Conservation (phyloP, 1,139 yeast genomes). For the Pichia sp. region DNA sequence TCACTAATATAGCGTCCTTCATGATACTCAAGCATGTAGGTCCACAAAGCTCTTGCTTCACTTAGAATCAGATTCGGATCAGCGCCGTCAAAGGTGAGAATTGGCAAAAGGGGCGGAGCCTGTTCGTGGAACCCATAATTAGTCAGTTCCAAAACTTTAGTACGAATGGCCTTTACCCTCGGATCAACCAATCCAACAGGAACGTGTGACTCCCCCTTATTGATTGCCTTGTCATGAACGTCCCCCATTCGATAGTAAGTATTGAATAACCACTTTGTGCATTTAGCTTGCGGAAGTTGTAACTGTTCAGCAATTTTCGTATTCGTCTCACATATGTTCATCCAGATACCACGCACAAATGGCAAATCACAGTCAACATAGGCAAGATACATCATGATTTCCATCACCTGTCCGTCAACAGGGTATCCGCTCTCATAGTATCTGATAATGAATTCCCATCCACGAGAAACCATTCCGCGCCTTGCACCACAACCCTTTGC, state of each 20-base stretch:
- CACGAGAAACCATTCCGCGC: slow-evolving; percentile 36
- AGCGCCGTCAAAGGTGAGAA: slow-evolving; percentile 31
- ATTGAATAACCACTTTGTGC: slow-evolving; percentile 48
- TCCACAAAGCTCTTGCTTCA: slow-evolving; percentile 77
- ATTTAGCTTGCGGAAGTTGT: slow-evolving; percentile 31
- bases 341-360: slow-evolving; percentile 65
- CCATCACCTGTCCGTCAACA: slow-evolving; percentile 48
- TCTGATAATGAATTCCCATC: slow-evolving; percentile 76
- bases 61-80: slow-evolving; percentile 42
- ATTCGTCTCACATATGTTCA: slow-evolving; percentile 21
- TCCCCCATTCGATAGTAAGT: slow-evolving; percentile 41
- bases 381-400: slow-evolving; percentile 65
- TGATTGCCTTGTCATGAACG: slow-evolving; percentile 2
- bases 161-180: slow-evolving; percentile 25
- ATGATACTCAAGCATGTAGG: slow-evolving; percentile 37
- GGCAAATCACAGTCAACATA: slow-evolving; percentile 75
- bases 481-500: slow-evolving; percentile 70
- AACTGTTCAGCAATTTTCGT: slow-evolving; percentile 19
- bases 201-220: slow-evolving; percentile 3
- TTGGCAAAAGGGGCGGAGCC: slow-evolving; percentile 65
- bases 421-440: slow-evolving; percentile 47
- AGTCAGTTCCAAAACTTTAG: slow-evolving; percentile 21
- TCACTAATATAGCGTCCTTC: slow-evolving; percentile 36
- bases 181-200: slow-evolving; percentile 31
- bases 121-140: slow-evolving; percentile 22